Conservation (phyloP, 805 yeast species). For the Wickerhamomyces kurtzmanii region DNA sequence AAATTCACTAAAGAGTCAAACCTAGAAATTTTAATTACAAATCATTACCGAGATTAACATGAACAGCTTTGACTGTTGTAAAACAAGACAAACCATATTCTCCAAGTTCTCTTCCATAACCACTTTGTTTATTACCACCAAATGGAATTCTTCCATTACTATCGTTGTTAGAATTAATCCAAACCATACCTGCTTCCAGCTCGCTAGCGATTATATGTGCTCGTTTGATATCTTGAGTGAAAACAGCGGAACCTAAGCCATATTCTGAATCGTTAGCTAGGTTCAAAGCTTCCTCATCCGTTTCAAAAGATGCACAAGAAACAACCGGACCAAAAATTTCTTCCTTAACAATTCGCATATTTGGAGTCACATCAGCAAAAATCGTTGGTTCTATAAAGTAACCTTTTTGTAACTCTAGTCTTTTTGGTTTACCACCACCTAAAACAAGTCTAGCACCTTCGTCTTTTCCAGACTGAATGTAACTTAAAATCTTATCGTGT, state of each 20-base stretch:
- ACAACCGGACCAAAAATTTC: conserved; percentile 48
- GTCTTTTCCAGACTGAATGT: conserved; percentile 36
- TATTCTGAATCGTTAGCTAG: conserved; percentile 33
- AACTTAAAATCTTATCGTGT: conserved; percentile 33
- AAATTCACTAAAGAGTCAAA: no score
- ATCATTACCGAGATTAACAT: conserved; percentile 47
- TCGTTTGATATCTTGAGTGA: conserved; percentile 25
- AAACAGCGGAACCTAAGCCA: conserved; percentile 38
- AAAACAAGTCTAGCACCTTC: conserved; percentile 42
- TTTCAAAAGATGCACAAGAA: conserved; percentile 29
- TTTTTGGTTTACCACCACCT: conserved; percentile 30
- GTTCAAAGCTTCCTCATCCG: conserved; percentile 31
- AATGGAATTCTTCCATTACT: conserved; percentile 50
- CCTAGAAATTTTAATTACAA: conserved; percentile 3
- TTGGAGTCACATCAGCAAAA: conserved; percentile 30
- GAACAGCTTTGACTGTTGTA: conserved; percentile 59
- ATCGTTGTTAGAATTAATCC: conserved; percentile 52
- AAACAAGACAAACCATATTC: conserved; percentile 53
- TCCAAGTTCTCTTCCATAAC: conserved; percentile 62
- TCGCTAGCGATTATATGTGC: conserved; percentile 31
- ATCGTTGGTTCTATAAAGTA: conserved; percentile 37
- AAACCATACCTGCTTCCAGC: conserved; percentile 38
- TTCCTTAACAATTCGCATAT: conserved; percentile 32
- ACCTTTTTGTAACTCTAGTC: conserved; percentile 18
- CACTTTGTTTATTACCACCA: conserved; percentile 62